phyloP scores from a whole-genome alignment of 257 asterid genomes.

The Cruciata laevipes region DNA sequence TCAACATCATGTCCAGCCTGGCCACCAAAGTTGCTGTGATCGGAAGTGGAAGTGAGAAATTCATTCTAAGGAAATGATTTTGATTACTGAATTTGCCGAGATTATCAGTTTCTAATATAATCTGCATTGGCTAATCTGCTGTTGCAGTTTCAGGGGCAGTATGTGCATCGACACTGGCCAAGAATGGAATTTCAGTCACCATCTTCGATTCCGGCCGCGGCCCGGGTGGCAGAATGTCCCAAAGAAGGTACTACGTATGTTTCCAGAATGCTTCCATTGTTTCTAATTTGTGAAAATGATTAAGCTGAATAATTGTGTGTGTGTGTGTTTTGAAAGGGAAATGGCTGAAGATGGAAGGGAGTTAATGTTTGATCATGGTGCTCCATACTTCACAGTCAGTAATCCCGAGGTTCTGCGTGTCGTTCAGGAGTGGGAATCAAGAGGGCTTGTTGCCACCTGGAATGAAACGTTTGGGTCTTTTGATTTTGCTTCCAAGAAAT shows the following conservation, averaged over 20 bases:
- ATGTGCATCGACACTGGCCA: constrained; percentile 75
- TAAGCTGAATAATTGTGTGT: neutral
- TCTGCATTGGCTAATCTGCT: neutral
- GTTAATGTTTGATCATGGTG: constrained; percentile 76
- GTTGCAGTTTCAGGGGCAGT: constrained; percentile 86
- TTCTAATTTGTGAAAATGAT: neutral
- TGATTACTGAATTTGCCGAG: neutral
- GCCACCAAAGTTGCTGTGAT: constrained; percentile 73
- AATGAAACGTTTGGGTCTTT: constrained; percentile 69
- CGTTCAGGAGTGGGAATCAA: constrained; percentile 68
- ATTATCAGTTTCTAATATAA: neutral
- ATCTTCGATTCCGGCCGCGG: constrained; percentile 82
- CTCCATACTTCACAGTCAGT: constrained; percentile 56
- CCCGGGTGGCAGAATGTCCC: constrained; percentile 97
- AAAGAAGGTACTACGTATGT: constrained; percentile 44
- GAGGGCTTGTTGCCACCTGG: constrained; percentile 78
- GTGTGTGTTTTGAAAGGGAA: constrained; percentile 36
- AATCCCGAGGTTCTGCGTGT: constrained; percentile 58
- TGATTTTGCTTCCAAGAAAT: constrained; percentile 54
- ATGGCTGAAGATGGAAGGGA: constrained; percentile 70
- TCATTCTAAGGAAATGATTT: neutral
- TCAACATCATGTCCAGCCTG: constrained; percentile 37
- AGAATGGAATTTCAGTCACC: constrained; percentile 70
- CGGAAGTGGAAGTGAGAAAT: constrained; percentile 75
- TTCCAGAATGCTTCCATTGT: neutral